Evolutionary conservation across 1,284 basidiomycete genomes (phyloP), one percentile per base, ranked within the genome.

Genomic region (Cutaneotrichosporon sp.): DNA sequence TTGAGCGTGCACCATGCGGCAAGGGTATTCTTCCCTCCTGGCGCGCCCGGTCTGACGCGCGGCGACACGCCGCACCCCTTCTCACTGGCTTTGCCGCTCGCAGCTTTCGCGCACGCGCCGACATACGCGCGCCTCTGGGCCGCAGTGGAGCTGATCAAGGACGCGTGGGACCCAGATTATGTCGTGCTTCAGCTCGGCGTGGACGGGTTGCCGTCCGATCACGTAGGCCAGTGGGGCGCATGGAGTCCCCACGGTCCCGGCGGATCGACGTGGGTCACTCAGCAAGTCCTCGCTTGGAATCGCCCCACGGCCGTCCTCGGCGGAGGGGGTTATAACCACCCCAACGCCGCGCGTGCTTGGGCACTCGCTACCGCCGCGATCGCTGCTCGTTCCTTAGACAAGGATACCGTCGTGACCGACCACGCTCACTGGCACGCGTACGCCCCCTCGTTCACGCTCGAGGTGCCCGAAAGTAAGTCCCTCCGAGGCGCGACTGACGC

Each of bases 281-380:
- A 78, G 18, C 75, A 83, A n/a, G 70, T 86, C 5, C 75, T 78
- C 12, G 60, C 65, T 0, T 90, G 88, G 87, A 36, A 84, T 81
- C 55, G 85, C 82, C 83, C 65, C 46, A 68, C 76, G 2, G 50
- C 55, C 23, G 55, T 68, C 3, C 57, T 72, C 2, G 68, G 68
- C 15, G 70, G 67, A 81, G 89, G 90, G 7, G 91, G 91, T 0
- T 94, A 94, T 65, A 79, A 87, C 64, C 81, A 82, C 13, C 77
- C 87, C 0, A 93, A 93, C 62, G 83, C 84, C 1, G 89, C 90
- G 1, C 80, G 90, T 17, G 86, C 87, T 0, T 94, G 89, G 88
- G 79, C 88, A 0, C 84, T 84, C 61, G 74, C 91, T 15, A 93
- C 89, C 0, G 84, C 85, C 0, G 75, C 87, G 2, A 80, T 83